Conservation (phyloP, 768 basidiomycete genomes). For the Tylopilus felleus region DNA sequence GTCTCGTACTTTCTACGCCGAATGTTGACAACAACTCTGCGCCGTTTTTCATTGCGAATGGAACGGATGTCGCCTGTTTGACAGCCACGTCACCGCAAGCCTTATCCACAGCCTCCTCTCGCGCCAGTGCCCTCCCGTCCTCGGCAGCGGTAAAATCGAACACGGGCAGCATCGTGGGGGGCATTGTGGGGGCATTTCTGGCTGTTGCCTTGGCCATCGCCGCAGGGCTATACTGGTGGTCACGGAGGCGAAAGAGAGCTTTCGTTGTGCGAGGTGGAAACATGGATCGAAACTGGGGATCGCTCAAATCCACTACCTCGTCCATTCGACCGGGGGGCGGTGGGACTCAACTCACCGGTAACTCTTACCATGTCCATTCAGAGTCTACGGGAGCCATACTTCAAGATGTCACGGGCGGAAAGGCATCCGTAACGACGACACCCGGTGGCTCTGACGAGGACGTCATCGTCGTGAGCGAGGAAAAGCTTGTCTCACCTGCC, state of each 20-base stretch:
- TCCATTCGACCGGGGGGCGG: conserved; percentile 5
- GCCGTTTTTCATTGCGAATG: conserved; percentile 37
- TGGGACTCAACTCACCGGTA: background rate
- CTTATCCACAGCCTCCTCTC: conserved; percentile 11
- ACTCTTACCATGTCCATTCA: conserved; percentile 19
- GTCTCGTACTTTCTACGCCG: conserved; percentile 7
- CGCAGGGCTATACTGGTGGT: conserved; percentile 31
- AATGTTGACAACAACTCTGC: conserved; percentile 18
- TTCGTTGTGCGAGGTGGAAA: conserved; percentile 29
- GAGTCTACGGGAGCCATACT: conserved; percentile 22
- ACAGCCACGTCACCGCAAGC: conserved; percentile 5
- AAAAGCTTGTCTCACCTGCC: conserved; percentile 21
- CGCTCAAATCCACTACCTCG: conserved; percentile 24
- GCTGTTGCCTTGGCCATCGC: conserved; percentile 35
- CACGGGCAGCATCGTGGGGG: conserved; percentile 48
- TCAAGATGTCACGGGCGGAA: conserved; percentile 11
- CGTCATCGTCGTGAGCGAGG: conserved; percentile 12
- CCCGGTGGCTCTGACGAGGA: conserved; percentile 25
- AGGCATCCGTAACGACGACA: conserved; percentile 13
- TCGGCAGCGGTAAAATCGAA: conserved; percentile 31
- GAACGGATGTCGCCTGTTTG: conserved; percentile 37
- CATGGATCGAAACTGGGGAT: conserved; percentile 24
- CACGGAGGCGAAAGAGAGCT: conserved; percentile 18
- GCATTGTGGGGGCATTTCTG: conserved; percentile 44
- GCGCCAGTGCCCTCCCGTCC: conserved; percentile 11